phyloP scores from a whole-genome alignment of 2,329 filamentous ascomycete species.

The Colletotrichum chrysophilum region DNA sequence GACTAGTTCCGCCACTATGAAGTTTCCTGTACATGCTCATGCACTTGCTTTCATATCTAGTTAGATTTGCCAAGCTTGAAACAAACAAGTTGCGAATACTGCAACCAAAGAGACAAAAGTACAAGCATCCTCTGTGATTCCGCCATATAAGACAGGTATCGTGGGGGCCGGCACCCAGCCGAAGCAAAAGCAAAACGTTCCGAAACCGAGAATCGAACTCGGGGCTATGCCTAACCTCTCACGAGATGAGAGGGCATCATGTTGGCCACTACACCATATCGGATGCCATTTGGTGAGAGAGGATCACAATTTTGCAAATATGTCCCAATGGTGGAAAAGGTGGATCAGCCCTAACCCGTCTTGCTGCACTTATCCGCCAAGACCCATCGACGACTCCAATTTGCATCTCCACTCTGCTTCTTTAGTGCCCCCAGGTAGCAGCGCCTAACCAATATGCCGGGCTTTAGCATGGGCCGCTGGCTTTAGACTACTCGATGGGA shows the following conservation, averaged over 20 bases:
- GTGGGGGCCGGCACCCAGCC: not conserved
- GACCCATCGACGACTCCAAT: not conserved
- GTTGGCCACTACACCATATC: not conserved
- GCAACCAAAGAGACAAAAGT: not conserved
- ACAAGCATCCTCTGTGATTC: not conserved
- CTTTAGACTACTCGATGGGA: not conserved
- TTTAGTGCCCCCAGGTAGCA: not conserved
- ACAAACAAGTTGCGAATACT: not conserved
- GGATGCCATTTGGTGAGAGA: not conserved
- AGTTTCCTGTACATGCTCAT: not conserved
- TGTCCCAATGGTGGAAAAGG: not conserved
- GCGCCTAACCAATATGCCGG: not conserved
- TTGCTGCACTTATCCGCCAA: not conserved
- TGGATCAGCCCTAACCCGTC: not conserved
- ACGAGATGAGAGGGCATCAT: not conserved
- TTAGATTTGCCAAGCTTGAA: not conserved
- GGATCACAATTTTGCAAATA: not conserved
- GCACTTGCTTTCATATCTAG: not conserved
- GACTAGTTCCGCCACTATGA: not conserved
- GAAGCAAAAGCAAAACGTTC: not conserved
- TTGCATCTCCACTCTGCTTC: not conserved
- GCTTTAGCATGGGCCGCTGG: not conserved
- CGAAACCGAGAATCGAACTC: not conserved
- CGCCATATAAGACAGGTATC: not conserved
- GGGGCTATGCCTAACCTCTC: not conserved